A percentile compares a stretch with the other conserved stretches of the same genome.
These are phyloP conservation scores for Daldinia caldariorum DNA, from an alignment of 495 filamentous ascomycete species.

Conservation along the genomic window DNA sequence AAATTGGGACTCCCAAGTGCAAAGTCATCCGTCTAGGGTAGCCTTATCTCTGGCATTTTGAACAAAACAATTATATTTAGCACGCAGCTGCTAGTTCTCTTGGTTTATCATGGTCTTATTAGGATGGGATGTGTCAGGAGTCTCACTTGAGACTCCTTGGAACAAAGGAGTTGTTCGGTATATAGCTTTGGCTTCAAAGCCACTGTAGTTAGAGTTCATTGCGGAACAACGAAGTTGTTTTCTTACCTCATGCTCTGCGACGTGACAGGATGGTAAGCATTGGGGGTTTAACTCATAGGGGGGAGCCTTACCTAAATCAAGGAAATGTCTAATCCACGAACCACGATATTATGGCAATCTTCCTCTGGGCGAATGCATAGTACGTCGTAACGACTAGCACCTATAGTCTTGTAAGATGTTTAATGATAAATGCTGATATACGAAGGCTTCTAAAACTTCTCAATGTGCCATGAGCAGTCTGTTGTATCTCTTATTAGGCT, in stretches of 20 bases:
- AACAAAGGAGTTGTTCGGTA: no score
- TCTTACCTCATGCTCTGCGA: no score
- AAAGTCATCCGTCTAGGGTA: no score
- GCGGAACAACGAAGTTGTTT: no score
- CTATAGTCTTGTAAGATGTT: not conserved
- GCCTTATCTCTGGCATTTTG: no score
- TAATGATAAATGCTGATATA: not conserved
- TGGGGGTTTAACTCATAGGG: not conserved
- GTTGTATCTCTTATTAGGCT: not conserved
- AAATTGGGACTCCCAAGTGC: no score
- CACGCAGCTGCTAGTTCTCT: not conserved
- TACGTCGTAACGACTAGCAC: not conserved
- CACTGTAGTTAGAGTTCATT: no score
- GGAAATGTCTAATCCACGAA: not conserved
- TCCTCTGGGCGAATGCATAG: constrained; percentile 4
- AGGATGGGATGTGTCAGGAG: no score
- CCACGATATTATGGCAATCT: not conserved
- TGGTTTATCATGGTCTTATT: not conserved
- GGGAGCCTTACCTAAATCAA: not conserved
- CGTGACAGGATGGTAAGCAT: no score
- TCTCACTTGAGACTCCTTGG: no score
- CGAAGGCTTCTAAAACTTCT: not conserved
- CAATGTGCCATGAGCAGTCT: not conserved
- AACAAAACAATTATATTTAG: not conserved
- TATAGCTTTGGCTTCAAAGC: no score